Base-by-base conservation (phyloP, 1,284 basidiomycete genomes). In the Ustilago trichophora region DNA sequence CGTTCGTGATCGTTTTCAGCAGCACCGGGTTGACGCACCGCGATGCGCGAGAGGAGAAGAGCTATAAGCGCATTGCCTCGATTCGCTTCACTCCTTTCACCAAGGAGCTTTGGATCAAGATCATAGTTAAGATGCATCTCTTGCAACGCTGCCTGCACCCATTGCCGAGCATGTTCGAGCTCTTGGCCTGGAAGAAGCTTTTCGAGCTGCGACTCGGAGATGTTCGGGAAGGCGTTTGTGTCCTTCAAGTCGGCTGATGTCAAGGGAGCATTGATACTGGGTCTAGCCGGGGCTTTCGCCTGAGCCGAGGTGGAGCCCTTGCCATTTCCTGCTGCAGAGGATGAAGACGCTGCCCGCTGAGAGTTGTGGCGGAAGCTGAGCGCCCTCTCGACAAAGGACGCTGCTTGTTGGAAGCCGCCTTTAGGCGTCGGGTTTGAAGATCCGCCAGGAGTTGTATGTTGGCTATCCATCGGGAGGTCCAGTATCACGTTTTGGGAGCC, bases 101-200 rank as follows among this genome's bases (percentile, higher is more conserved):
- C 70, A 2, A 79, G 54, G 5, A 66, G 38, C 37, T 64, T 62
- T 1, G 72, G 63, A 37, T 79, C 77, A 18, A 79, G 63, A 16
- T 67, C 50, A 51, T 58, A 76, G 33, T 74, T 68, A 27, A 75
- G 56, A 40, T 76, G 60, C 75, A 75, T 75, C 46, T 77, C 75
- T 22, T 65, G 60, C 24, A 77, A 33, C 3, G 75, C 67, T 3
- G 68, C 66, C 11, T 48, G 46, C 4, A 75, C 51, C 35, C 53
- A 55, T 9, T 46, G 24, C 13, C 54, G 21, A 2, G 44, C 63
- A 9, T 53, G 37, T 19, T 63, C 49, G 13, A 62, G 35, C 1
- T 55, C 48, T 1, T 45, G n/a, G 7, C 48, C 62, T 0, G 64
- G 70, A 8, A 73, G 62, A 12, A 75, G 46, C 19, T 37, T 43